phyloP scores from a whole-genome alignment of 257 asterid genomes.

The Solanum chmielewskii region DNA sequence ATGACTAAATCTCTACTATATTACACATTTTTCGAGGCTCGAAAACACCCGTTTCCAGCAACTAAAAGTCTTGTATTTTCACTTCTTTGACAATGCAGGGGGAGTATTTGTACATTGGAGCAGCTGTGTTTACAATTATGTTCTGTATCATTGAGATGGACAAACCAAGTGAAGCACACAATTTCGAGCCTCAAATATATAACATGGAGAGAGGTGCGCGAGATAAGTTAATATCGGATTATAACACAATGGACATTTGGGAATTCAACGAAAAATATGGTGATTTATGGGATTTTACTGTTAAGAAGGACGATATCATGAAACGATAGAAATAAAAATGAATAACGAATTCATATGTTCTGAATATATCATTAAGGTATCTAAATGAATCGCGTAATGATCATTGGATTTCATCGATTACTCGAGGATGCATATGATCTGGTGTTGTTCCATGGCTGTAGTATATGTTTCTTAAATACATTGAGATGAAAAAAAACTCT shows the following conservation, averaged over 20 bases:
- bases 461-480: neutral
- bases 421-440: neutral
- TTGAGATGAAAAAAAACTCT: neutral
- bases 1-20: neutral
- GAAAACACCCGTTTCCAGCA: neutral
- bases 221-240: slow-evolving; percentile 70
- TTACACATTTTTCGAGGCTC: neutral
- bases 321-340: slow-evolving; percentile 29
- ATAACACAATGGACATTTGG: slow-evolving; percentile 87
- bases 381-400: neutral
- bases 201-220: slow-evolving; percentile 86
- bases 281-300: slow-evolving; percentile 79
- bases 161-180: slow-evolving; percentile 84
- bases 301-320: slow-evolving; percentile 39
- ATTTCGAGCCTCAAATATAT: slow-evolving; percentile 86
- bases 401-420: neutral
- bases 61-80: neutral
- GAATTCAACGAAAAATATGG: slow-evolving; percentile 87
- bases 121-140: slow-evolving; percentile 53
- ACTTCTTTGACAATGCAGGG: slow-evolving; percentile 35
- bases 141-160: slow-evolving; percentile 76
- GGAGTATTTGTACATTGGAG: slow-evolving; percentile 73
- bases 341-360: neutral
- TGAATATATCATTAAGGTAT: neutral
- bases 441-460: neutral